Base-by-base conservation (phyloP, 192 early-diverging fungal genomes). In the Funneliformis mosseae region DNA sequence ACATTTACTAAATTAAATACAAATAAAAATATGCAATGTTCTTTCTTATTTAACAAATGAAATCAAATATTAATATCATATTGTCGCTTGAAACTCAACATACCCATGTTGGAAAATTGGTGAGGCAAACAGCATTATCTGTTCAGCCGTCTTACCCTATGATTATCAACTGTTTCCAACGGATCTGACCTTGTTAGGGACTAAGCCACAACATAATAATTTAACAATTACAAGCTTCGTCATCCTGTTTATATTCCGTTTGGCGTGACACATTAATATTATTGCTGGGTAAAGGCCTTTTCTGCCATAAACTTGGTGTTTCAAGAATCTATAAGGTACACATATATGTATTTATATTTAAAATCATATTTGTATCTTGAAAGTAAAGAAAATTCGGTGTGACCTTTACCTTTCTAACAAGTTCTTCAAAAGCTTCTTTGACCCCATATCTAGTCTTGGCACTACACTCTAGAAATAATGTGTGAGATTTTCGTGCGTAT, bases 371-470 rank as follows among this genome's bases (percentile, higher is more conserved):
- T 12, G 28, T 66, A 14, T 11, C 7, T 28, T 11, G 5, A 64
- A 28, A 21, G 23, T 28, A 28, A 27, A 33, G 27, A 64, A 33
- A 33, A 33, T 33, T 33, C 33, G 33, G 33, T 33, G 33, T 33
- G 33, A 33, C 33, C 5, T 27, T 21, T 48, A 96, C 94, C 92
- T 97, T 96, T 79, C 90, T 88, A 23, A 98, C 97, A 46, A 99
- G 89, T 84, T 97, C 96, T 74, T 95, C 94, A 80, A 99, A 95
- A 9, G 96, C 97, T 84, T 99, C 95, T 82, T 93, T 88, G 16
- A 99, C 97, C 41, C 96, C 96, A 64, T 91, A 85, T 76, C 89
- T 94, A 18, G 96, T 98, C 88, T 98, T 99, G 77, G 98, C 98
- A 78, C 94, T 96, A 66, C 96, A 95, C 85, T 99, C 98, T 48